Evolutionary conservation across 2,329 filamentous ascomycete species (phyloP), one percentile per base, ranked within the genome.

Genomic region (Aspergillus fischeri): DNA sequence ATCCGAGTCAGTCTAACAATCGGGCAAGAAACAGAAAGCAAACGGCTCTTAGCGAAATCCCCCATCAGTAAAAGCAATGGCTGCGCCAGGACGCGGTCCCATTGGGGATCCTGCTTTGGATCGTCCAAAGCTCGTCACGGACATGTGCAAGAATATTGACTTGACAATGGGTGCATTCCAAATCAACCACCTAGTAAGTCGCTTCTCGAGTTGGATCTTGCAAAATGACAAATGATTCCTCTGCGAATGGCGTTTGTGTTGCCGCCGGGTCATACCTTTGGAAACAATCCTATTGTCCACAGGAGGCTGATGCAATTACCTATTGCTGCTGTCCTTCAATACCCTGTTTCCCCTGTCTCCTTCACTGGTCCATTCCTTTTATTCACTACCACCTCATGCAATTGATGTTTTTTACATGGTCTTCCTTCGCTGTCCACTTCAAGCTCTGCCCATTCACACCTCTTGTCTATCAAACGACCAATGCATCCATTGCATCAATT

Each of bases 111-210:
- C 62, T 11, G 62, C 67, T n/a, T 56, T 64, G 56, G 66, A 68
- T 20, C 44, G 49, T 24, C 62, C 62, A 4, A 57, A 50, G 24
- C 49, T 63, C 5, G 24, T 35, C 3, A 68, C 65, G 0, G 67
- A 69, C 32, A 63, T 60, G 53, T 69, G 64, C 27, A 55, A 50
- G 20, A 67, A 69, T 32, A 44, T 70, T 2, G 67, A 70, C 48
- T 47, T 70, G 48, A 65, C 67, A 1, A 25, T 61, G 38, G 58
- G 55, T 0, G 67, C 67, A 11, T 70, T 60, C 54, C 45, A 55
- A 1, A 38, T 69, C 7, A 63, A 69, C 32, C 57, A 67, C 38
- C 17, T 63, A 59, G 67, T 69, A 65, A 61, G 66, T 65, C 25
- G 11, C 11, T 35, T 32, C 57, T 54, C 28, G 32, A 24, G 59